phyloP scores from a whole-genome alignment of 495 filamentous ascomycete genomes.

The Articulospora tetracladia region DNA sequence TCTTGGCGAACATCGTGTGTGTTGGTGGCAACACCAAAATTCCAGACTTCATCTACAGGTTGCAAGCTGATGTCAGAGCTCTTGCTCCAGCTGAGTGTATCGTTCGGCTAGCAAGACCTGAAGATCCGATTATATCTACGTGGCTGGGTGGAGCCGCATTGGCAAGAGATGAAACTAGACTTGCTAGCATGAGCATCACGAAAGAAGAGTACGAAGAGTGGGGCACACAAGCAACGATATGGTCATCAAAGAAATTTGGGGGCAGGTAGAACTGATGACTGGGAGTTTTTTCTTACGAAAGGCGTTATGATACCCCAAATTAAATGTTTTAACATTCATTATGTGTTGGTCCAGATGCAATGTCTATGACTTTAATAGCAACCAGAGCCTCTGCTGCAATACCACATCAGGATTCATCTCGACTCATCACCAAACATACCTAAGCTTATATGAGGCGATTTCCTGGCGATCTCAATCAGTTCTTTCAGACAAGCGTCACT shows the following conservation, averaged over 20 bases:
- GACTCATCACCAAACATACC: too few relatives aligned
- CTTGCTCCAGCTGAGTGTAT: conserved; percentile 73
- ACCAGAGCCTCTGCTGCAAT: too few relatives aligned
- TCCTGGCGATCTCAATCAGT: too few relatives aligned
- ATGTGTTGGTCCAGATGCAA: too few relatives aligned
- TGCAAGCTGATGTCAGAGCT: conserved; percentile 74
- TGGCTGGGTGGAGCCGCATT: conserved; percentile 82
- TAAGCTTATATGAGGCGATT: too few relatives aligned
- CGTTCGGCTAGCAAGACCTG: conserved; percentile 65
- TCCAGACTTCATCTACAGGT: conserved; percentile 74
- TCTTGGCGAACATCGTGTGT: conserved; percentile 83
- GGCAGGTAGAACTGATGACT: neutral
- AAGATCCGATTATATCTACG: conserved; percentile 73
- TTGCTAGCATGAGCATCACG: conserved; percentile 66
- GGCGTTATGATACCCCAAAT: neutral
- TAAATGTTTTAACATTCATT: too few relatives aligned
- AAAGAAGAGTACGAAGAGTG: conserved; percentile 88
- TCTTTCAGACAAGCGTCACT: too few relatives aligned
- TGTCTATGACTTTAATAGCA: too few relatives aligned
- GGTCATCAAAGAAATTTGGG: neutral
- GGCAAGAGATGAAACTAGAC: conserved; percentile 58
- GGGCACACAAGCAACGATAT: conserved; percentile 37
- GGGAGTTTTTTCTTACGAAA: neutral
- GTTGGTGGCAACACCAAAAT: conserved; percentile 83
- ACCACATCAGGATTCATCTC: too few relatives aligned